Conservation (phyloP, 306 rosid genomes). For the Alnus glutinosa region DNA sequence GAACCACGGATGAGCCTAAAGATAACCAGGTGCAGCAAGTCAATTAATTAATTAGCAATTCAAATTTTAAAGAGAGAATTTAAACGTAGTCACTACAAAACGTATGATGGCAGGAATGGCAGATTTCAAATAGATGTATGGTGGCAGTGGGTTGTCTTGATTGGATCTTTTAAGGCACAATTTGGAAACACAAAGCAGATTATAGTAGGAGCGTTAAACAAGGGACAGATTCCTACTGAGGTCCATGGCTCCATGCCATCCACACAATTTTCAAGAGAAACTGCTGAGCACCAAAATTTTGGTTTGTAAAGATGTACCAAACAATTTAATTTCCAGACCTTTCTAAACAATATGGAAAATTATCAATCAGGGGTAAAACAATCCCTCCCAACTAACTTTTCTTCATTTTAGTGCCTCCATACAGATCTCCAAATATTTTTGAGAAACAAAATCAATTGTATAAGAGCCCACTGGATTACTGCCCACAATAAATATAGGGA, state of each 20-base stretch:
- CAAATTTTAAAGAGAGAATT: too few relatives aligned
- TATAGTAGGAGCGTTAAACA: not conserved
- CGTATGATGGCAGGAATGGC: not conserved
- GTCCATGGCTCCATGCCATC: not conserved
- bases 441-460: not conserved
- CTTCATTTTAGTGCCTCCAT: not conserved
- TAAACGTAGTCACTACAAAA: too few relatives aligned
- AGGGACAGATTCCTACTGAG: not conserved
- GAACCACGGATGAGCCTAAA: slow-evolving; percentile 96
- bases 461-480: not conserved
- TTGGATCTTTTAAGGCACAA: not conserved
- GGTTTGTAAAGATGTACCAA: not conserved
- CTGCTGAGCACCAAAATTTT: not conserved
- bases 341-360: not conserved
- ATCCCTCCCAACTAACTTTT: not conserved
- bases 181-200: not conserved
- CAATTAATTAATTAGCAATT: slow-evolving; percentile 32
- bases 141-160: not conserved
- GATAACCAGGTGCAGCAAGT: slow-evolving; percentile 34
- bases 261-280: not conserved
- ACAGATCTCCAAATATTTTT: not conserved
- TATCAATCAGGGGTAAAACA: not conserved
- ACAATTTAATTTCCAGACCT: not conserved
- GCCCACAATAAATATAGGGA: too few relatives aligned
- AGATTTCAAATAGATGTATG: not conserved